Evolutionary conservation across 352 stramenopile genomes (phyloP).

Genomic region (Halophytophthora polymorphica): DNA sequence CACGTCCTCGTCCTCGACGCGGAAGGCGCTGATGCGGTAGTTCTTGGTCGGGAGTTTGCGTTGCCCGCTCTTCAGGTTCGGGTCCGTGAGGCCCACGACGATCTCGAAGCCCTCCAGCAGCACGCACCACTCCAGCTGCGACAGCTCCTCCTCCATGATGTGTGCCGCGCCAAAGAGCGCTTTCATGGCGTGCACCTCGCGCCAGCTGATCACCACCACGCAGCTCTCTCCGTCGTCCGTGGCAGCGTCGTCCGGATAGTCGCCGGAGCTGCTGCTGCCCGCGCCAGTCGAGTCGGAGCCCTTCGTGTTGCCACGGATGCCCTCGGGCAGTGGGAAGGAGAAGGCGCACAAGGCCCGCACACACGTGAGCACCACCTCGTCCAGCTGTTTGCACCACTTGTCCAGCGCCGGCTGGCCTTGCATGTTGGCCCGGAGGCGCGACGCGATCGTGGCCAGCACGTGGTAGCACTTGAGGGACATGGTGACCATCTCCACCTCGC

Average conservation of each 20-base stretch:
- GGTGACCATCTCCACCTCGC: constrained; percentile 77
- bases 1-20: constrained; percentile 82
- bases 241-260: constrained; percentile 37
- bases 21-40: constrained; percentile 71
- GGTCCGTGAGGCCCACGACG: constrained; percentile 66
- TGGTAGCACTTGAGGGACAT: constrained; percentile 86
- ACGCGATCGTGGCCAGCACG: constrained; percentile 72
- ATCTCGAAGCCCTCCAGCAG: constrained; percentile 82
- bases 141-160: constrained; percentile 84
- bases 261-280: constrained; percentile 10
- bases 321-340: constrained; percentile 71
- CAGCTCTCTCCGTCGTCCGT: constrained; percentile 63
- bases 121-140: constrained; percentile 69
- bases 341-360: constrained; percentile 73
- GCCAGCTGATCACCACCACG: constrained; percentile 68
- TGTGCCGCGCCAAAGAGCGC: constrained; percentile 78
- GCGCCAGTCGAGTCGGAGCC: constrained; percentile 22
- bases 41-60: constrained; percentile 72
- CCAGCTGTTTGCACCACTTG: constrained; percentile 54
- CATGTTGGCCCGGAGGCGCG: constrained; percentile 58
- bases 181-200: constrained; percentile 88
- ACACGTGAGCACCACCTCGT: constrained; percentile 71
- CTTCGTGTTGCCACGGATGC: constrained; percentile 49
- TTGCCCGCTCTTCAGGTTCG: constrained; percentile 70
- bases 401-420: constrained; percentile 28